A percentile compares a stretch with the other conserved stretches of the same genome.
Conservation (phyloP, 345 rosid genomes). For the Arabis hirsuta region DNA sequence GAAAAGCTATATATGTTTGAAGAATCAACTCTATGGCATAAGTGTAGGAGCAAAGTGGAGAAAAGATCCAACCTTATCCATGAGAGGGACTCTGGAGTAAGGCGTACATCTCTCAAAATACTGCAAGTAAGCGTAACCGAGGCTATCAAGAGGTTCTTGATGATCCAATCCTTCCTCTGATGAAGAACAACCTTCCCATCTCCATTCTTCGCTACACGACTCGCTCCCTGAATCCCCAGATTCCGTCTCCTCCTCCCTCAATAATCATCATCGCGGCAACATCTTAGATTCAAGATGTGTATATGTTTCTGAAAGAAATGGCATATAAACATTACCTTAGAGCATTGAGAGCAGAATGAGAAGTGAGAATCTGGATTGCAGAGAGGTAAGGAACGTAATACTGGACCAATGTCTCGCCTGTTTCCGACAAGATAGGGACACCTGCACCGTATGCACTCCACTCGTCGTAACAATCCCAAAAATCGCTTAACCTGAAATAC, state of each 20-base stretch:
- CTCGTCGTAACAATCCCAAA: conserved; percentile 89
- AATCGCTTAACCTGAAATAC: conserved; percentile 75
- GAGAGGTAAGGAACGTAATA: conserved; percentile 98
- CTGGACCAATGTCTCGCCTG: conserved; percentile 78
- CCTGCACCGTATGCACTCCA: conserved; percentile 99
- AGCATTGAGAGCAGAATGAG: conserved; percentile 59
- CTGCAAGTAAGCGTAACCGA: conserved; percentile 78
- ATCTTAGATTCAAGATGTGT: conserved; percentile 33
- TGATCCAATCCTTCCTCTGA: conserved; percentile 83
- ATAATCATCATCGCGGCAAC: conserved; percentile 18
- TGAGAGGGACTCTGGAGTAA: conserved; percentile 88
- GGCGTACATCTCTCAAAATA: conserved; percentile 90
- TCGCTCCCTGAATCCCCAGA: conserved; percentile 80
- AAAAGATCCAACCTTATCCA: conserved; percentile 75
- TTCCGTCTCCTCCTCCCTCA: conserved; percentile 63
- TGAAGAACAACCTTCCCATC: conserved; percentile 84
- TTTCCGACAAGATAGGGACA: conserved; percentile 65
- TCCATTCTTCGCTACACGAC: conserved; percentile 82
- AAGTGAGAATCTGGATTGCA: conserved; percentile 88
- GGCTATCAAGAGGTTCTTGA: conserved; percentile 64
- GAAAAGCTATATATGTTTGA: not conserved
- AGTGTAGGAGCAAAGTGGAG: too few species aligned
- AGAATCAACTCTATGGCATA: not conserved
- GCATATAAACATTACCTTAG: conserved; percentile 51
- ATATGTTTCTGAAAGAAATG: too few species aligned